These are phyloP conservation scores for Chenopodium album DNA, from an alignment of 148 eudicot species.

Conservation along the genomic window DNA sequence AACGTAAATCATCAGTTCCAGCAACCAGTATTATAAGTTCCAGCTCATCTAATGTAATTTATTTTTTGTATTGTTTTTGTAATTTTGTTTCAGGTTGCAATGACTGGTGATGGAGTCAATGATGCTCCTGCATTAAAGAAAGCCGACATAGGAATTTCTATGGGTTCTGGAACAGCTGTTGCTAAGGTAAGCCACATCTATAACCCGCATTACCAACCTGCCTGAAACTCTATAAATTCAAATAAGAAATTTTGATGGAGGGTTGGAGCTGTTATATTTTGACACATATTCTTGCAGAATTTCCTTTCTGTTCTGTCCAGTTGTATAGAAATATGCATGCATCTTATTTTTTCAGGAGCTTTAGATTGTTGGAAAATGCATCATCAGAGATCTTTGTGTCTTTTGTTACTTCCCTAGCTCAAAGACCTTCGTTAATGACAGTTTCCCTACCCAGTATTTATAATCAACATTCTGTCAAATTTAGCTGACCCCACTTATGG, in stretches of 20 bases:
- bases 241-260: not conserved
- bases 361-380: no score
- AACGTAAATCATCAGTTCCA: not conserved
- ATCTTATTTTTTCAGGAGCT: no score
- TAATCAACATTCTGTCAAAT: no score
- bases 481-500: no score
- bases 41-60: no score
- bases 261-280: no score
- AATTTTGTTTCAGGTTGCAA: slow-evolving; percentile 64
- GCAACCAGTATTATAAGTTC: not conserved
- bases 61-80: no score
- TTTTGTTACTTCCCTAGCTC: no score
- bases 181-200: slow-evolving; percentile 63
- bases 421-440: no score
- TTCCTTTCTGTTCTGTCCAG: not conserved
- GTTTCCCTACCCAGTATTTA: no score
- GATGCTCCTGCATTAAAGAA: slow-evolving; percentile 99
- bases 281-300: not conserved
- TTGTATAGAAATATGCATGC: no score
- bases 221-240: not conserved
- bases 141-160: slow-evolving; percentile 97
- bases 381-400: no score
- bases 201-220: not conserved
- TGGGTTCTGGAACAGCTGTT: slow-evolving; percentile 99
- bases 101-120: slow-evolving; percentile 99